These are phyloP conservation scores for Streptanthus diversifolius DNA, from an alignment of 345 rosid genomes.

Conservation along the genomic window DNA sequence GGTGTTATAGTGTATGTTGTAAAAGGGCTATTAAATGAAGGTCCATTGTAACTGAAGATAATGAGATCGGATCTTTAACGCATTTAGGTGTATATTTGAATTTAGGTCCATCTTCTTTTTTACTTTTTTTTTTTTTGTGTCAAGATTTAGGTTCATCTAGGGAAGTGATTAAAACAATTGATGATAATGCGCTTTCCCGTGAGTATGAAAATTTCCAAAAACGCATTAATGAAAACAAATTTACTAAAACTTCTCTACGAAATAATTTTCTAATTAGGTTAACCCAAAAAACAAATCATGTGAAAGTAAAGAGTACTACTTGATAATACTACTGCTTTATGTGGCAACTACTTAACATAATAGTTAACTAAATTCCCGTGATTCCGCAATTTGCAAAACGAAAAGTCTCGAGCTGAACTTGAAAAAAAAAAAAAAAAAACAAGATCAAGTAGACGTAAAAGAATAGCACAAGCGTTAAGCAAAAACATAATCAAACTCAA, in stretches of 20 bases:
- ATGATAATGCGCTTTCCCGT: neutral
- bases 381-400: neutral
- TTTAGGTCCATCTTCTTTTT: neutral
- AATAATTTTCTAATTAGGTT: neutral
- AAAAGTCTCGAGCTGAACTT: neutral
- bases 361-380: neutral
- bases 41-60: neutral
- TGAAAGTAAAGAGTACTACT: neutral
- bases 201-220: neutral
- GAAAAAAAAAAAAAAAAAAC: neutral
- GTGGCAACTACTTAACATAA: neutral
- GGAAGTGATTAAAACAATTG: constrained; percentile 2
- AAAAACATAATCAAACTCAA: neutral
- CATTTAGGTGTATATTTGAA: neutral
- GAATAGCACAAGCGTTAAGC: neutral
- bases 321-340: neutral
- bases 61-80: neutral
- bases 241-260: neutral
- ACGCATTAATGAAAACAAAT: neutral
- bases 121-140: neutral
- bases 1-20: too few relatives aligned
- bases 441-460: neutral
- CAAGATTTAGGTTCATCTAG: neutral
- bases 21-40: too few relatives aligned
- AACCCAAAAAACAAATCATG: neutral